A percentile compares a stretch with the other conserved stretches of the same genome.
These are phyloP conservation scores for Rutstroemia sp. DNA, from an alignment of 2,329 filamentous ascomycete genomes.

Conservation along the genomic window DNA sequence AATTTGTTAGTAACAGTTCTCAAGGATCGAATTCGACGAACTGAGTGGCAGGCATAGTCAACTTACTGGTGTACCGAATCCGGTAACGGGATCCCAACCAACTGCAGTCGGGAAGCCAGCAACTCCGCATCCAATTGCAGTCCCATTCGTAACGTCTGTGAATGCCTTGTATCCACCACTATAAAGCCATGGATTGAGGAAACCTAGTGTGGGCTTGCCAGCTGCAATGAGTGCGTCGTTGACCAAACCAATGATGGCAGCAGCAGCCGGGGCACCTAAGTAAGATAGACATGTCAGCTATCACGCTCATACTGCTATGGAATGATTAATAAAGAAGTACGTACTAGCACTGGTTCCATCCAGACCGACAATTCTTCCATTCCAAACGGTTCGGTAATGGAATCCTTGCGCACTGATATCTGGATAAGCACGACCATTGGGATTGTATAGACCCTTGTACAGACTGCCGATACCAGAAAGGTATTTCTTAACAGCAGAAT, in stretches of 20 bases:
- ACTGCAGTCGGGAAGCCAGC: constrained; percentile 20
- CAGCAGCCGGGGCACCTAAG: constrained; percentile 38
- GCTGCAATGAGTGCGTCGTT: constrained; percentile 51
- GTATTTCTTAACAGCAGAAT: constrained; percentile 33
- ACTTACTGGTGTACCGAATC: constrained; percentile 15
- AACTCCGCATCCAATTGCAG: constrained; percentile 30
- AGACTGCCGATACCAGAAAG: constrained; percentile 34
- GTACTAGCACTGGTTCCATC: constrained; percentile 40
- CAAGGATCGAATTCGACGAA: too few species aligned
- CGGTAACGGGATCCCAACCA: constrained; percentile 32
- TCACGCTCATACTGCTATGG: too few species aligned
- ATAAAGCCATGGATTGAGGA: constrained; percentile 37
- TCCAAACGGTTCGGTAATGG: constrained; percentile 39
- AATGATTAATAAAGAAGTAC: constrained; percentile 20
- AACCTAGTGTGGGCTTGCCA: constrained; percentile 37
- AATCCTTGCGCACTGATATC: constrained; percentile 50
- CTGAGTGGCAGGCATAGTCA: too few species aligned
- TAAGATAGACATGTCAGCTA: not conserved
- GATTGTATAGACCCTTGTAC: constrained; percentile 39
- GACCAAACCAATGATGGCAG: constrained; percentile 50
- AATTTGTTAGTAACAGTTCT: too few species aligned
- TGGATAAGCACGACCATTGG: constrained; percentile 39
- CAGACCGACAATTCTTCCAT: constrained; percentile 31
- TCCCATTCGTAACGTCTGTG: constrained; percentile 32
- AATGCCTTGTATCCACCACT: constrained; percentile 28